These are phyloP conservation scores for Prosopis cineraria DNA, from an alignment of 306 rosid genomes.

Conservation along the genomic window DNA sequence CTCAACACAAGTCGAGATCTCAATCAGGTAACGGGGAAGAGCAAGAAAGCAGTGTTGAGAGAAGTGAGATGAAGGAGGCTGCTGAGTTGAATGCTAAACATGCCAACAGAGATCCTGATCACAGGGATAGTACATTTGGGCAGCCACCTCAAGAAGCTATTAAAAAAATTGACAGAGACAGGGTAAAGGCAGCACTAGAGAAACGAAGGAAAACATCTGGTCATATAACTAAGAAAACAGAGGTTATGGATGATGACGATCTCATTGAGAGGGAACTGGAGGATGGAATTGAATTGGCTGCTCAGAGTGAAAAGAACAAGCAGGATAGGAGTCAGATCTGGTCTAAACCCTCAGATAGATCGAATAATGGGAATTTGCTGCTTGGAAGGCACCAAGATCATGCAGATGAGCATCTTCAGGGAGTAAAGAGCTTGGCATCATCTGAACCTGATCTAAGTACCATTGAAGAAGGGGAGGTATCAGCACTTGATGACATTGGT, in stretches of 20 bases:
- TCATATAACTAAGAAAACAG: slow-evolving; percentile 65
- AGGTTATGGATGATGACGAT: slow-evolving; percentile 90
- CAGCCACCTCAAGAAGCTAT: slow-evolving; percentile 80
- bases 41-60: slow-evolving; percentile 52
- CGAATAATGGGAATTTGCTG: slow-evolving; percentile 50
- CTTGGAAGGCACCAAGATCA: slow-evolving; percentile 63
- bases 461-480: slow-evolving; percentile 91
- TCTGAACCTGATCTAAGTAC: slow-evolving; percentile 54
- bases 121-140: slow-evolving; percentile 47
- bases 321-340: slow-evolving; percentile 76
- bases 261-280: slow-evolving; percentile 94
- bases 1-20: slow-evolving; percentile 47
- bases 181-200: slow-evolving; percentile 90
- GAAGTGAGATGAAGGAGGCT: slow-evolving; percentile 59
- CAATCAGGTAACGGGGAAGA: slow-evolving; percentile 57
- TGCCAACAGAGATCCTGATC: slow-evolving; percentile 56
- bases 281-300: slow-evolving; percentile 88
- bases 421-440: slow-evolving; percentile 37
- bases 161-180: slow-evolving; percentile 78
- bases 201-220: slow-evolving; percentile 86
- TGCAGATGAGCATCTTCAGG: slow-evolving; percentile 56
- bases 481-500: slow-evolving; percentile 46
- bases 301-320: slow-evolving; percentile 74
- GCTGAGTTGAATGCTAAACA: slow-evolving; percentile 64
- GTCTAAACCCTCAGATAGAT: slow-evolving; percentile 66